Evolutionary conservation across 176 grass and related monocot genomes (phyloP).

Genomic region (Avena atlantica): DNA sequence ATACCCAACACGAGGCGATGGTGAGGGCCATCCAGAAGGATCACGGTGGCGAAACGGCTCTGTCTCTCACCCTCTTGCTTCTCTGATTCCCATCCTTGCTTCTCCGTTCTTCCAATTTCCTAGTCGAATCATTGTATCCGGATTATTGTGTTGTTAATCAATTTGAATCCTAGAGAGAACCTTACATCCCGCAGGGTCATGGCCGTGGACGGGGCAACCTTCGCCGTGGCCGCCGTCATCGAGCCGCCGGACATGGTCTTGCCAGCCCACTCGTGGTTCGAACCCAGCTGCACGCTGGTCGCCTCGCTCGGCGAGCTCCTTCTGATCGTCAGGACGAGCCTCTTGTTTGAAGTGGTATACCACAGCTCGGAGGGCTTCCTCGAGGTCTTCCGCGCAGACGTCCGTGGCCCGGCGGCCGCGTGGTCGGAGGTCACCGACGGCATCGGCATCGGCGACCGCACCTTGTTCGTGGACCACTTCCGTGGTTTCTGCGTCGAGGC

Average conservation of each 20-base stretch:
- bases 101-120: too few relatives aligned
- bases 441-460: conserved; percentile 24
- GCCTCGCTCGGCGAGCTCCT: conserved; percentile 24
- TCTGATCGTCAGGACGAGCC: conserved; percentile 10
- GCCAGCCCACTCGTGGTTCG: neutral
- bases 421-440: conserved; percentile 35
- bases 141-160: too few relatives aligned
- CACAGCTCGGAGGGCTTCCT: neutral
- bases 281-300: neutral
- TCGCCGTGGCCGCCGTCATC: neutral
- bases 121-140: too few relatives aligned
- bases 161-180: too few relatives aligned
- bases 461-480: conserved; percentile 37
- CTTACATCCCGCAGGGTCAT: neutral
- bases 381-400: conserved; percentile 24
- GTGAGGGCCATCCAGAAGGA: too few relatives aligned
- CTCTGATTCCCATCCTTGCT: too few relatives aligned
- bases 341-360: neutral
- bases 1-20: too few relatives aligned
- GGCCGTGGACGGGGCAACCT: conserved; percentile 15
- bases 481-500: conserved; percentile 39
- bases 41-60: too few relatives aligned
- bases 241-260: neutral
- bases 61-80: too few relatives aligned
- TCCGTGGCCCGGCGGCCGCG: neutral